Base-by-base conservation (phyloP, 2,329 filamentous ascomycete genomes). In the Calonectria crousiana region DNA sequence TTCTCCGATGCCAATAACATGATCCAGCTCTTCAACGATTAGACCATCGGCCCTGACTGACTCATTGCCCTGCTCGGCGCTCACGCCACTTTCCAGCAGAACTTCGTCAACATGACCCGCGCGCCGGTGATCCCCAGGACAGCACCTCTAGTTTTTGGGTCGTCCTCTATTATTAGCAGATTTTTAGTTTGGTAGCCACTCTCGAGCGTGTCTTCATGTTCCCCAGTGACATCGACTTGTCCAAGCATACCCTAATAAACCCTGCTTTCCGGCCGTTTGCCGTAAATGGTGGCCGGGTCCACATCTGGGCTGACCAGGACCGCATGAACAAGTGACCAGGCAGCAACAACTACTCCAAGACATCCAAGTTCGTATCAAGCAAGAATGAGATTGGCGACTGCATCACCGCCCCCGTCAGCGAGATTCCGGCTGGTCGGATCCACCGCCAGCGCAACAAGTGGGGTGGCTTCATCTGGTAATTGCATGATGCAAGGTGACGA, bases 21-120 rank as follows among this genome's bases (percentile, higher is more conserved):
- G 28, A 86, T 90, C 73, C 79, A 84, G 30, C 82, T 89, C 10
- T 91, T 91, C 80, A 79, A 83, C 28, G 85, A 87, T 74, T 91
- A 92, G 82, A 90, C 89, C 3, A 90, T 92, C 76, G 84, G 81
- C 23, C 85, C 87, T 0, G 85, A 85, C 49, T 88, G 89, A 14
- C 85, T 90, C 2, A 87, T 88, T 4, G 89, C 90, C 6, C 86
- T 91, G 2, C 79, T 91, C 13, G 90, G 90, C 51, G 89, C 90
- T 0, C 90, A 91, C 78, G 88, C 87, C 2, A 86, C 87, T 5
- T 88, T 87, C 4, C 86, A 87, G 76, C 89, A 91, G 78, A 84
- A 85, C 74, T 85, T 86, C 53, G 84, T 86, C 75, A 85, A 89
- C 73, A 60, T 78, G 0, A 72, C 77, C 6, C 83, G 86, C 83